Evolutionary conservation across 441 rosid genomes (phyloP), one percentile per base, ranked within the genome.

Genomic region (Populus tomentosa): DNA sequence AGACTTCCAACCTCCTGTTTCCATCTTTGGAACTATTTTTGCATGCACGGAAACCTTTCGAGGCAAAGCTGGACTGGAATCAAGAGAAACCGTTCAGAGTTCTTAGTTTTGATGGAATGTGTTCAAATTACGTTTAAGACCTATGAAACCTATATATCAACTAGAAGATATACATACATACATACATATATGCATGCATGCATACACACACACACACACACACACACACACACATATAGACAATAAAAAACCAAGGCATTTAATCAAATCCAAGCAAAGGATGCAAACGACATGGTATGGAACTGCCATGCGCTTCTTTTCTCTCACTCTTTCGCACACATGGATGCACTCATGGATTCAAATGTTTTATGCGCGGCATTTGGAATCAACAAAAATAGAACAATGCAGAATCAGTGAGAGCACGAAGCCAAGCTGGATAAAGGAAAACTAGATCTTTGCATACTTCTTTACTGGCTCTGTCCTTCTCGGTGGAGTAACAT

Each of bases 1-100:
- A 35, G 92, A 85, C 32, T 85, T 87, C 94, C 98, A 93, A 23
- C 82, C 71, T 77, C 91, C 91, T 76, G 79, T 77, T 78, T 90
- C 95, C 61, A 79, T 76, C 77, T 87, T 86, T 71, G 85, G 84
- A 69, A 80, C 77, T 59, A 36, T 36, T 75, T 53, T 78, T 70
- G 82, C 50, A 81, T 74, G 85, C 62, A 70, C 75, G 71, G 56
- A 24, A 70, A 70, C 77, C 80, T 81, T 77, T 61, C 86, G 76
- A 72, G 82, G 75, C 69, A 79, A 69, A 68, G 79, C 77, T 81
- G 79, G 85, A 77, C 96, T 95, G 87, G 72, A 78, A 84, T 70
- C 65, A 82, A 77, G 73, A 62, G 71, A 79, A 77, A 70, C 18
- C 65, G 24, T 72, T 76, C 56, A 65, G 9, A 53, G 32, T 74